Evolutionary conservation across 129 eudicot genomes (phyloP).

Genomic region (Flaveria ramosissima): DNA sequence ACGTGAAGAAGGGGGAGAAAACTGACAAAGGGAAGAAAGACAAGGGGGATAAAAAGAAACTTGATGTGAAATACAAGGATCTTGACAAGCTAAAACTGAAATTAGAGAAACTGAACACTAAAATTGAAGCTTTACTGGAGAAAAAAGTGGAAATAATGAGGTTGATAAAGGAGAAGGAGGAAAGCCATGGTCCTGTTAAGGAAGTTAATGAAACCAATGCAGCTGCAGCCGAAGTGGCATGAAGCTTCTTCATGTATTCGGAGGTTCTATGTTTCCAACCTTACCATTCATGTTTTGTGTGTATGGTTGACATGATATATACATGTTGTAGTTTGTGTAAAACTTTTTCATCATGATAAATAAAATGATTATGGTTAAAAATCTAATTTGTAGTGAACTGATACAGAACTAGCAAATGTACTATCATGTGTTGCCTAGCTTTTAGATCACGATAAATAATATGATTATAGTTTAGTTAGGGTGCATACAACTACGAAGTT

Average conservation of each 20-base stretch:
- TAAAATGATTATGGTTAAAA: conserved; percentile 21
- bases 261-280: background rate
- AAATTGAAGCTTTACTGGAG: conserved; percentile 64
- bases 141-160: conserved; percentile 59
- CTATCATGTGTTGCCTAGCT: background rate
- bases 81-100: conserved; percentile 57
- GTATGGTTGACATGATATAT: background rate
- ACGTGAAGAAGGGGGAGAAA: conserved; percentile 27
- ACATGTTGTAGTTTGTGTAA: conserved; percentile 12
- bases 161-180: conserved; percentile 70
- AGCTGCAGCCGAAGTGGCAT: conserved; percentile 39
- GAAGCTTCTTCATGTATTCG: conserved; percentile 12
- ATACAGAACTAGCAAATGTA: background rate
- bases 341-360: conserved; percentile 18
- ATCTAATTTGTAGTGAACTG: background rate
- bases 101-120: conserved; percentile 63
- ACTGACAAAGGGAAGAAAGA: conserved; percentile 43
- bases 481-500: too few relatives aligned
- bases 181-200: conserved; percentile 37
- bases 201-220: conserved; percentile 29
- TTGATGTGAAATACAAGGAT: conserved; percentile 49
- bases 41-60: conserved; percentile 52
- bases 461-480: background rate
- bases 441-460: background rate
- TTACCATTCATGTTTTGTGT: conserved; percentile 21